Conservation (phyloP, 2,329 filamentous ascomycete genomes). For the Trichothecium roseum region DNA sequence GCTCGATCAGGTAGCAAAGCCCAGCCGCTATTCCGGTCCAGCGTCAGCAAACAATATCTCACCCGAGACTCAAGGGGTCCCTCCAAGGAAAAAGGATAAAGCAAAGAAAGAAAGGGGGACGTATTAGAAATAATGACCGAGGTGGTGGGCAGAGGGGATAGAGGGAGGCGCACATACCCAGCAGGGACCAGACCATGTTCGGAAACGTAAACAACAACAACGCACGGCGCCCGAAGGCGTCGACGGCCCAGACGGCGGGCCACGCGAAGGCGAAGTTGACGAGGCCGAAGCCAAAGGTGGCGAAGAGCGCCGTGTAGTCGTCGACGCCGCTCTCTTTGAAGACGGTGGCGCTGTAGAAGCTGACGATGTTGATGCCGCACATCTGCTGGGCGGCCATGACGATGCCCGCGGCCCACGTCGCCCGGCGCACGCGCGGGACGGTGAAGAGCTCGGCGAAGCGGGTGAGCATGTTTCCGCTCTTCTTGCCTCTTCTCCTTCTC, state of each 20-base stretch:
- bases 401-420: slow-evolving; percentile 64
- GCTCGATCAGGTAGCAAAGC: slow-evolving; percentile 21
- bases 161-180: slow-evolving; percentile 25
- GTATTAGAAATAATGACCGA: too few relatives aligned
- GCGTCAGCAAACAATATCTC: not conserved
- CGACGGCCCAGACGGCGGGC: slow-evolving; percentile 56
- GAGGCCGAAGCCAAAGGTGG: slow-evolving; percentile 37
- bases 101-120: too few relatives aligned
- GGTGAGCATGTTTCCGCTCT: slow-evolving; percentile 9
- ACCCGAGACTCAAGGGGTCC: too few relatives aligned
- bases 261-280: slow-evolving; percentile 58
- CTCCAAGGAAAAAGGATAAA: too few relatives aligned
- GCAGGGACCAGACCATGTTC: slow-evolving; percentile 50
- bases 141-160: slow-evolving; percentile 21
- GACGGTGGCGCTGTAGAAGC: slow-evolving; percentile 60
- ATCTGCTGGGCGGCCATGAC: slow-evolving; percentile 75
- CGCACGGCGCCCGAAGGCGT: slow-evolving; percentile 53
- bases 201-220: slow-evolving; percentile 57
- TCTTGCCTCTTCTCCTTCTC: too few relatives aligned
- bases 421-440: slow-evolving; percentile 56
- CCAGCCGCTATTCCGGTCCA: slow-evolving; percentile 11
- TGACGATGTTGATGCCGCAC: slow-evolving; percentile 60
- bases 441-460: slow-evolving; percentile 54
- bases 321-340: slow-evolving; percentile 46
- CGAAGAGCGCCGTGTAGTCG: slow-evolving; percentile 40